These are phyloP conservation scores for Cordyceps pruinosa DNA, from an alignment of 2,329 filamentous ascomycete genomes.

Conservation along the genomic window DNA sequence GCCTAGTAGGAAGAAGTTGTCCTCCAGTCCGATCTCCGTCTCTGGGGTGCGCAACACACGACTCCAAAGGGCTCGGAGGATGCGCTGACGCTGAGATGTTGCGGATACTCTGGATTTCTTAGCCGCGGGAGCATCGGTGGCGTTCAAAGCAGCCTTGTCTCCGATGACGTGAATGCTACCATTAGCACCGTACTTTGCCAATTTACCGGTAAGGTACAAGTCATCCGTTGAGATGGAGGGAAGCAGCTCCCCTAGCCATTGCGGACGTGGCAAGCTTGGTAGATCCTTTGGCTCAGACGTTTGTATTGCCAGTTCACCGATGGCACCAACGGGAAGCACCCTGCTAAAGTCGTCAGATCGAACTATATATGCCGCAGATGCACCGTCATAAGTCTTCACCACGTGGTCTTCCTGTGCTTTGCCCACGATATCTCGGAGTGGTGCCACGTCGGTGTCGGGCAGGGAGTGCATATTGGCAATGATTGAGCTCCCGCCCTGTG, in stretches of 20 bases:
- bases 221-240: conserved; percentile 10
- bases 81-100: conserved; percentile 35
- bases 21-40: conserved; percentile 43
- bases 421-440: conserved; percentile 24
- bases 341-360: conserved; percentile 28
- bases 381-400: conserved; percentile 19
- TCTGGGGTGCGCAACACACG: conserved; percentile 37
- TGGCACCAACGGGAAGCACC: conserved; percentile 33
- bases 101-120: conserved; percentile 28
- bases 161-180: conserved; percentile 24
- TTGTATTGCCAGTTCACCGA: conserved; percentile 39
- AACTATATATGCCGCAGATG: conserved; percentile 33
- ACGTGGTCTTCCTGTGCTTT: conserved; percentile 15
- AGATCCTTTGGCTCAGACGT: conserved; percentile 21
- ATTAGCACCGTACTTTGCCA: conserved; percentile 31
- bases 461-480: conserved; percentile 30
- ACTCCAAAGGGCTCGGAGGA: conserved; percentile 42
- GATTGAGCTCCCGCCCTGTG: conserved; percentile 27
- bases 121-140: conserved; percentile 12
- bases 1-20: conserved; percentile 55
- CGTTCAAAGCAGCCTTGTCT: conserved; percentile 15
- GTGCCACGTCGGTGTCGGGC: conserved; percentile 26
- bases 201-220: conserved; percentile 34
- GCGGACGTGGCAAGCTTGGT: conserved; percentile 21
- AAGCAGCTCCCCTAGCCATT: conserved; percentile 22